Evolutionary conservation across 495 filamentous ascomycete species (phyloP).

Genomic region (Melanomma pulvis-pyrius): DNA sequence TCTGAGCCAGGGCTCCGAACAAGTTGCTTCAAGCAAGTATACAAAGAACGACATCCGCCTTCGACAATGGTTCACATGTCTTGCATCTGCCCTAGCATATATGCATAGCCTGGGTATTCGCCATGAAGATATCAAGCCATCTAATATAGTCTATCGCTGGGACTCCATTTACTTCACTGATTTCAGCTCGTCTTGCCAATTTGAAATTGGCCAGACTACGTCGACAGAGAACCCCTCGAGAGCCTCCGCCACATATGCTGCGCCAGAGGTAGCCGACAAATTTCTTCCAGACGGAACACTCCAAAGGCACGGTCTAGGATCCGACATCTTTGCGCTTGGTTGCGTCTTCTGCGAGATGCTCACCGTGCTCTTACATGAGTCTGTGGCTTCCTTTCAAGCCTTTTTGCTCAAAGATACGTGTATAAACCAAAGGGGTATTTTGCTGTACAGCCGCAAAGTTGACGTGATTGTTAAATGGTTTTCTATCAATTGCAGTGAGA

Average conservation of each 20-base stretch:
- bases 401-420: background rate
- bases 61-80: background rate
- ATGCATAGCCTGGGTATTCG: slow-evolving; percentile 7
- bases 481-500: background rate
- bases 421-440: background rate
- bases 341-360: slow-evolving; percentile 22
- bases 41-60: background rate
- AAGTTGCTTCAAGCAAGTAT: background rate
- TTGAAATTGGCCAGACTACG: too few species aligned
- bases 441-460: slow-evolving; percentile 4
- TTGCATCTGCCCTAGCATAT: slow-evolving; percentile 4
- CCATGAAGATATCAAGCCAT: slow-evolving; percentile 6
- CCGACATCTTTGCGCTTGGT: slow-evolving; percentile 17
- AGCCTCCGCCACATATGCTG: too few species aligned
- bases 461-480: background rate
- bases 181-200: too few species aligned
- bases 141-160: background rate
- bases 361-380: background rate
- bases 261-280: background rate
- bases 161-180: too few species aligned
- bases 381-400: background rate
- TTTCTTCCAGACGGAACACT: background rate
- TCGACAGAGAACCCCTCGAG: too few species aligned
- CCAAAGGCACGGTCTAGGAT: background rate
- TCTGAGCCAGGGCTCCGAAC: background rate